These are phyloP conservation scores for Saturnispora gosingensis DNA, from an alignment of 805 yeast species.

Conservation along the genomic window DNA sequence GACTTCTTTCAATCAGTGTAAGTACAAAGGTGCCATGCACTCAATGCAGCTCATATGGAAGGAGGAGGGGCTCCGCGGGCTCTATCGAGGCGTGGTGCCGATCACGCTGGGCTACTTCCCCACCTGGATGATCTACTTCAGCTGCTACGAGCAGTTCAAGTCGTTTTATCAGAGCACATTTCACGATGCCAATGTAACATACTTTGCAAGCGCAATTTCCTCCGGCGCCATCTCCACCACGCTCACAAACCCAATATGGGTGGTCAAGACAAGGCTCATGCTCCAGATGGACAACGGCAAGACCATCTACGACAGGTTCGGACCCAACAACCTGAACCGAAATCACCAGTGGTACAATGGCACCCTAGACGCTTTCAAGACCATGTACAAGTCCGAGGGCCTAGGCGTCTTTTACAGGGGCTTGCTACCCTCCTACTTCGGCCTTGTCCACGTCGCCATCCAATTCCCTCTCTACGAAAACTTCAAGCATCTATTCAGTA, in stretches of 20 bases:
- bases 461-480: conserved; percentile 92
- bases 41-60: conserved; percentile 56
- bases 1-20: conserved; percentile 17
- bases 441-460: conserved; percentile 87
- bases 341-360: conserved; percentile 47
- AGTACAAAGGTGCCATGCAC: conserved; percentile 51
- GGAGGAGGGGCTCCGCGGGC: conserved; percentile 77
- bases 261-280: conserved; percentile 91
- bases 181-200: conserved; percentile 27
- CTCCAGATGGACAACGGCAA: conserved; percentile 51
- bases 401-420: conserved; percentile 78
- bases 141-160: conserved; percentile 79
- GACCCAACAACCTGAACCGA: conserved; percentile 1
- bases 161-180: conserved; percentile 21
- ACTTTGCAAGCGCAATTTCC: conserved; percentile 59
- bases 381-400: conserved; percentile 78
- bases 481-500: conserved; percentile 46
- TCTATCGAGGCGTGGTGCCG: conserved; percentile 89
- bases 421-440: conserved; percentile 80
- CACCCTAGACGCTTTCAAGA: conserved; percentile 73
- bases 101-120: conserved; percentile 91
- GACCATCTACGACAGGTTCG: conserved; percentile 30
- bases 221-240: conserved; percentile 86
- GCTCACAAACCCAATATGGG: conserved; percentile 94
- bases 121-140: conserved; percentile 94